Evolutionary conservation across 139 green algal species (phyloP), one percentile per base, ranked within the genome.

Genomic region (Micractinium sp.): DNA sequence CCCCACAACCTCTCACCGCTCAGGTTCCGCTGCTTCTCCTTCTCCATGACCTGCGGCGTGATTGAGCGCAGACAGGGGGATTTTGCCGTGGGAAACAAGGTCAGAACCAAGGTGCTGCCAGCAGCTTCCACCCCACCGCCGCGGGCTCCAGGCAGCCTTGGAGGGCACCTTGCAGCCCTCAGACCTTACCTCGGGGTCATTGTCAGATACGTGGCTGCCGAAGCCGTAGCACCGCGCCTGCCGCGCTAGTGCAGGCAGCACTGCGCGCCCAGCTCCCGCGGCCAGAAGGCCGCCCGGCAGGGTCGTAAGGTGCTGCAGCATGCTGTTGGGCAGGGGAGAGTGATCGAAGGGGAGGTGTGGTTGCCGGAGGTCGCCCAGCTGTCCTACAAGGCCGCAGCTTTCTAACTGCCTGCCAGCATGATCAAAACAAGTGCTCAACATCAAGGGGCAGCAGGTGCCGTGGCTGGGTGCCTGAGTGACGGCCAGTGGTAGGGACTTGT

Each of bases 31-130:
- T 87, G 67, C 75, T 90, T 86, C 63, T 80, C 89, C 39, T 87
- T 89, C 66, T 92, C 89, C n/a, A 92, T 81, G 3, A 90, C 36
- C 87, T 90, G 77, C 71, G 29, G 22, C 41, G 19, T 31, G 25
- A 23, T 47, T 3, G 25, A 38, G 7, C 0, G 18, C 16, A 71
- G 39, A 31, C 29, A 0, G 5, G 1, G 0, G 53, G 53, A 1
- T 12, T 2, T 3, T 25, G 39, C 12, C 27, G 38, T 38, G 5
- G 18, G 12, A 23, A 15, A 53, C 39, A 3, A 35, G 22, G 83
- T 5, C 27, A 16, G 20, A n/a, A 71, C 12, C 16, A 22, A 0
- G 18, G 3, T 16, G 20, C 35, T 85, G 47, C 9, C 79, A 29
- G 74, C 74, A 47, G 74, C 29, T 36, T 41, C 73, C 15, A 12